Conservation (phyloP, 2,329 filamentous ascomycete species). For the Botrytis medusae region DNA sequence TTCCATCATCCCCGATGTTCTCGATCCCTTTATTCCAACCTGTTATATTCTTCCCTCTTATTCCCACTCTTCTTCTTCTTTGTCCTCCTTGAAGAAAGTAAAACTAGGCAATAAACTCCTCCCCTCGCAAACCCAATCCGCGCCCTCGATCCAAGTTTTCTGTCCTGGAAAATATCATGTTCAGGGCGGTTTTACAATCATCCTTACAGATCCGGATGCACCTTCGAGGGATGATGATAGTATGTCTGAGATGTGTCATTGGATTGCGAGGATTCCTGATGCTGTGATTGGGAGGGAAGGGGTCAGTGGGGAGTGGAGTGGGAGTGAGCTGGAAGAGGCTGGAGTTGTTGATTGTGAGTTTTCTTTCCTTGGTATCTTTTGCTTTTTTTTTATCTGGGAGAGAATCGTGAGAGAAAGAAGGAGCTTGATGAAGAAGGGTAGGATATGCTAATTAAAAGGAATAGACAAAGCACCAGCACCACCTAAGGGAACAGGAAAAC, state of each 20-base stretch:
- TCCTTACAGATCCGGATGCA: conserved; percentile 59
- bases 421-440: neutral
- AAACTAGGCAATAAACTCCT: conserved; percentile 38
- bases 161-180: conserved; percentile 31
- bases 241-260: conserved; percentile 60
- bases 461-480: conserved; percentile 54
- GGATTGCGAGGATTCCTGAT: conserved; percentile 41
- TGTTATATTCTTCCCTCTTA: conserved; percentile 12
- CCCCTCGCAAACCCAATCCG: conserved; percentile 34
- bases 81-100: conserved; percentile 7
- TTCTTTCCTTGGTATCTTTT: conserved; percentile 17
- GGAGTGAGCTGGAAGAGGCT: conserved; percentile 7
- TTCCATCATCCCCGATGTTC: conserved; percentile 2
- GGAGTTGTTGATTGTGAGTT: conserved; percentile 31
- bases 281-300: neutral
- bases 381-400: too few species aligned
- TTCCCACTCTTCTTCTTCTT: neutral
- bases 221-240: conserved; percentile 52
- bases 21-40: conserved; percentile 8
- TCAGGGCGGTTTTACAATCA: conserved; percentile 45
- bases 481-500: conserved; percentile 55
- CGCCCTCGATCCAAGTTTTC: conserved; percentile 37
- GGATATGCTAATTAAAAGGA: neutral
- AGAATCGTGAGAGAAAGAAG: too few species aligned
- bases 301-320: neutral